phyloP scores from a whole-genome alignment of 1,284 basidiomycete species.

The Trichosporon asahii region DNA sequence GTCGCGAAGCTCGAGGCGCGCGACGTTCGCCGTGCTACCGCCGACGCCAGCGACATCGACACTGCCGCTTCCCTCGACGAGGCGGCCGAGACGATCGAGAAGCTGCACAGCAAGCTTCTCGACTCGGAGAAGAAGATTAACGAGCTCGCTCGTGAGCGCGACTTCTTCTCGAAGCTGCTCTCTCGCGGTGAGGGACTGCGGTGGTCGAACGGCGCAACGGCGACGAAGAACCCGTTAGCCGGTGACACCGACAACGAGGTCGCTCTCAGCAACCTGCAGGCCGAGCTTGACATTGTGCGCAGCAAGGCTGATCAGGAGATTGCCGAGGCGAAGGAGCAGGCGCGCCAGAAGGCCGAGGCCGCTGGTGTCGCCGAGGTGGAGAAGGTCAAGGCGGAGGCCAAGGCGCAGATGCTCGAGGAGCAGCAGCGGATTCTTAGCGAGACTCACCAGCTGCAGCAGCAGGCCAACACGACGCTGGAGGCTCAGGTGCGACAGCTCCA shows the following conservation, averaged over 20 bases:
- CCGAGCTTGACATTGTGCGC: conserved; percentile 62
- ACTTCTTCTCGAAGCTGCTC: conserved; percentile 75
- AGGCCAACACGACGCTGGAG: conserved; percentile 39
- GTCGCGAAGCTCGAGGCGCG: conserved; percentile 72
- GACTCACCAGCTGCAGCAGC: conserved; percentile 44
- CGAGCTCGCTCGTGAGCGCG: conserved; percentile 79
- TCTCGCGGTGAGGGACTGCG: conserved; percentile 45
- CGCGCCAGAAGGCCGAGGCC: conserved; percentile 63
- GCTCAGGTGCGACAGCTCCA: conserved; percentile 40
- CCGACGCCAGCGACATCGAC: conserved; percentile 52
- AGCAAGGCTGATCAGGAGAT: conserved; percentile 68
- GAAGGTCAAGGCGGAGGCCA: conserved; percentile 75
- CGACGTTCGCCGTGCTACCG: conserved; percentile 64
- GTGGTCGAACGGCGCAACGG: conserved; percentile 25
- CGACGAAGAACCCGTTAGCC: conserved; percentile 24
- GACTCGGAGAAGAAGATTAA: conserved; percentile 66
- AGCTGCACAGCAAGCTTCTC: conserved; percentile 71
- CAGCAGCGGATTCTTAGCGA: conserved; percentile 48
- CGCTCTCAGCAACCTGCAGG: conserved; percentile 29
- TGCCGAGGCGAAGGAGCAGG: conserved; percentile 63
- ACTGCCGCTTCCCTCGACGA: conserved; percentile 60
- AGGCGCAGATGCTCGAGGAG: conserved; percentile 63
- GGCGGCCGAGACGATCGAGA: conserved; percentile 78
- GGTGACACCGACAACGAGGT: conserved; percentile 31
- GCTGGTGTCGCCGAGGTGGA: conserved; percentile 63